Base-by-base conservation (phyloP, 805 yeast genomes). In the Candida insectalens region DNA sequence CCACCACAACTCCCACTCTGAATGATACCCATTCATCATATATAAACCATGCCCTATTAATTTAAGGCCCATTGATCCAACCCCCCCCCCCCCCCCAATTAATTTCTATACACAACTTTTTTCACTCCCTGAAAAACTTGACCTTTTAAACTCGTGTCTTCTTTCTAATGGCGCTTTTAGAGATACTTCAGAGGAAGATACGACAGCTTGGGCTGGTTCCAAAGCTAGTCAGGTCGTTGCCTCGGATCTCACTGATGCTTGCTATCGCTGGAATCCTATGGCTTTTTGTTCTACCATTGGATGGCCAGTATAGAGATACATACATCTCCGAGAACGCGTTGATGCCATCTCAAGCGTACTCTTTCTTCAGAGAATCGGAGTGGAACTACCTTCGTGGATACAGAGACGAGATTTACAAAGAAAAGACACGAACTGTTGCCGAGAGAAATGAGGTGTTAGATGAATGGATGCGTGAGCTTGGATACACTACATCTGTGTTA, bases 251-350 rank as follows among this genome's bases (percentile, higher is more conserved):
- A 0, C 26, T 63, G 9, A 17, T 69, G 2, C 47, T 69, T 9
- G 53, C 67, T 1, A 3, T 72, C 1, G 35, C 58, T 8, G 83
- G 85, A 5, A 43, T 76, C 7, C 50, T 61, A 0, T 71, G 82
- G 74, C 59, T 92, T n/a, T 52, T 69, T 10, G 57, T 68, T 16
- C 61, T 87, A 32, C 96, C 97, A 1, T 41, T 75, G 45, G 81
- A 81, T 13, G 97, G 96, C 15, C 84, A 83, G 50, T 84, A 63
- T 53, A 65, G 96, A 36, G 59, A 66, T 41, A 85, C 96, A 2
- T 92, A 92, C 54, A 81, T 88, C 9, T 81, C 94, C 6, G 99
- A 92, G 51, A 92, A 92, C 57, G 99, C 99, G 21, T 63, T 92
- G 53, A 77, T 92, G 83, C 96, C 99, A 6, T 88, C 94, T 1